Conservation (phyloP, 2,329 filamentous ascomycete genomes). For the Lithohypha guttulata region DNA sequence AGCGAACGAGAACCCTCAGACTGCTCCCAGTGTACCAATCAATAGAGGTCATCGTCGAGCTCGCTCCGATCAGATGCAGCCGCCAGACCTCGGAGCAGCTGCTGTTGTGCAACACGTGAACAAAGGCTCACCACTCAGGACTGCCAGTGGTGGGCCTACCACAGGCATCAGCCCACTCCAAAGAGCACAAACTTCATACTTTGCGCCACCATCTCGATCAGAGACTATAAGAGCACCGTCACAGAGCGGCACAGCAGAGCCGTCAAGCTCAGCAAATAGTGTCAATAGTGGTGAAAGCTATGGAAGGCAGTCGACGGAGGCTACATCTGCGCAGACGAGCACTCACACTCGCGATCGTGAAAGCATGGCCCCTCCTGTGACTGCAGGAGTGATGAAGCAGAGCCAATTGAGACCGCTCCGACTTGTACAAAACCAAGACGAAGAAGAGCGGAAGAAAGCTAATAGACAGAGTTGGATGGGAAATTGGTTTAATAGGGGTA, state of each 20-base stretch:
- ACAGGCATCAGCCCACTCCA: constrained; percentile 45
- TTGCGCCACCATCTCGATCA: constrained; percentile 30
- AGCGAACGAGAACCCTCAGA: constrained; percentile 37
- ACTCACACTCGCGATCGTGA: constrained; percentile 37
- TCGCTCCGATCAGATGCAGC: constrained; percentile 37
- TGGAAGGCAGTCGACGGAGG: constrained; percentile 36
- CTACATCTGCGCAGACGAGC: constrained; percentile 34
- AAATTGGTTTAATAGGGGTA: constrained; percentile 31
- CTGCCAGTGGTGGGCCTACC: constrained; percentile 43
- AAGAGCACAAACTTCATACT: constrained; percentile 49
- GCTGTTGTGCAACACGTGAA: constrained; percentile 85
- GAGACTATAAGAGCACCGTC: constrained; percentile 24
- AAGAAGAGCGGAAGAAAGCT: constrained; percentile 33
- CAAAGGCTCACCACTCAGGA: constrained; percentile 46
- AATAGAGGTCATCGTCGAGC: constrained; percentile 37
- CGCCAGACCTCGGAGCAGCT: constrained; percentile 42
- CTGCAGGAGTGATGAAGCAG: constrained; percentile 45
- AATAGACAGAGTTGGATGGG: constrained; percentile 38
- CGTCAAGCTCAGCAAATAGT: constrained; percentile 55
- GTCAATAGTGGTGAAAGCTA: constrained; percentile 39
- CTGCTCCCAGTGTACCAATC: constrained; percentile 39
- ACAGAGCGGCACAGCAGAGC: constrained; percentile 33
- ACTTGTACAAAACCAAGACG: constrained; percentile 67
- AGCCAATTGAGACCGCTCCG: constrained; percentile 76
- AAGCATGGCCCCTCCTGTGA: background rate